Percentiles rank a stretch among this genome's conserved stretches.
Conservation (phyloP, 2,329 filamentous ascomycete genomes). For the Esteya vermicola region DNA sequence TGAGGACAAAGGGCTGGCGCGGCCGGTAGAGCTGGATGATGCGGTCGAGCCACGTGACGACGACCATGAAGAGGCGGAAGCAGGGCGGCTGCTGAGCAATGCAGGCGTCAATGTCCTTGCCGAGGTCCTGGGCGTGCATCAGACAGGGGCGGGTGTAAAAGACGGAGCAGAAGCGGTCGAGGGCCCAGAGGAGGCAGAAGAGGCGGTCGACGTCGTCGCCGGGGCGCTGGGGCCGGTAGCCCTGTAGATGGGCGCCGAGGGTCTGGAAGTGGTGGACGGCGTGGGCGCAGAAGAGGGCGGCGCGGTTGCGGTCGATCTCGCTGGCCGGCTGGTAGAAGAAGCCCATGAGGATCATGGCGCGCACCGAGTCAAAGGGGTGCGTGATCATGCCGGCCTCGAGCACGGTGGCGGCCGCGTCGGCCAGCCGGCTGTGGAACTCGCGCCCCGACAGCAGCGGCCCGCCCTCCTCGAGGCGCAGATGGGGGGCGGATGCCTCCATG, state of each 20-base stretch:
- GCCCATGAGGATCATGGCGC: slow-evolving; percentile 37
- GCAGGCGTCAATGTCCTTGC: slow-evolving; percentile 35
- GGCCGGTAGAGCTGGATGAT: slow-evolving; percentile 49
- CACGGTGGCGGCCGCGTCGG: slow-evolving; percentile 31
- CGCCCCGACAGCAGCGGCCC: slow-evolving; percentile 26
- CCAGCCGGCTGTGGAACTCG: slow-evolving; percentile 33
- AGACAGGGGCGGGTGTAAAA: slow-evolving; percentile 45
- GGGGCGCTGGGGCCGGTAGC: slow-evolving; percentile 18
- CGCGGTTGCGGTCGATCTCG: slow-evolving; percentile 38
- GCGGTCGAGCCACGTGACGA: slow-evolving; percentile 40
- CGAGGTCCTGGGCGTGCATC: slow-evolving; percentile 46
- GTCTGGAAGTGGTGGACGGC: slow-evolving; percentile 45
- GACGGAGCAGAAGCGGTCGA: slow-evolving; percentile 45
- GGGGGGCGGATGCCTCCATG: slow-evolving; percentile 22
- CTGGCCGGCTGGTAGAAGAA: slow-evolving; percentile 43
- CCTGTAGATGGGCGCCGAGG: slow-evolving; percentile 37
- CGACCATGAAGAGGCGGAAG: slow-evolving; percentile 41
- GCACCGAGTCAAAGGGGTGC: slow-evolving; percentile 40
- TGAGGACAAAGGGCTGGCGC: slow-evolving; percentile 29
- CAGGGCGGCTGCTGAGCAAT: slow-evolving; percentile 35
- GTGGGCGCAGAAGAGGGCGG: slow-evolving; percentile 35
- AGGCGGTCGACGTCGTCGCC: slow-evolving; percentile 30
- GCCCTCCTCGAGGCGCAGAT: slow-evolving; percentile 28
- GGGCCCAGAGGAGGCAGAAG: slow-evolving; percentile 45
- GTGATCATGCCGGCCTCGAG: slow-evolving; percentile 39